Conservation (phyloP, 306 rosid genomes). For the Fagus crenata region DNA sequence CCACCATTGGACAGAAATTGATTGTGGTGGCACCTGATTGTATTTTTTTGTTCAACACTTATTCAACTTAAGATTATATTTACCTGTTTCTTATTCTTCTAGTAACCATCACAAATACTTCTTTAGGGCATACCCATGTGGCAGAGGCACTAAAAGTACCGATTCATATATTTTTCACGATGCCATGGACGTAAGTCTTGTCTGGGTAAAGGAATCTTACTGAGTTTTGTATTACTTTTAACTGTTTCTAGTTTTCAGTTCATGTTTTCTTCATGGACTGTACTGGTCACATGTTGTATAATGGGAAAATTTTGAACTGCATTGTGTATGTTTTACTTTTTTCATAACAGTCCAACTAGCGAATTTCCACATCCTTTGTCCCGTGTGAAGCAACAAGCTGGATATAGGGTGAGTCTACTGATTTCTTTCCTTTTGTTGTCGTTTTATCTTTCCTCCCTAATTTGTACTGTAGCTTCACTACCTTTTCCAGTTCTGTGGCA, state of each 20-base stretch:
- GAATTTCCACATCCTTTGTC: constrained; percentile 99
- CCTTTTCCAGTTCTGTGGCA: constrained; percentile 14
- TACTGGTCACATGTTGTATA: constrained; percentile 12
- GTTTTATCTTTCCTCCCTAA: constrained; percentile 1
- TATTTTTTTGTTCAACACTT: constrained; percentile 14
- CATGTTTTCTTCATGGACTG: constrained; percentile 22
- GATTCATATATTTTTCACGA: constrained; percentile 92
- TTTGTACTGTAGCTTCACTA: neutral
- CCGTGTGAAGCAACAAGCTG: constrained; percentile 94
- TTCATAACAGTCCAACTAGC: constrained; percentile 80
- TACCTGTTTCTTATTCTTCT: constrained; percentile 9
- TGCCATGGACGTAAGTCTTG: constrained; percentile 99
- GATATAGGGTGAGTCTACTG: constrained; percentile 70
- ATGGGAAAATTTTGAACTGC: constrained; percentile 28
- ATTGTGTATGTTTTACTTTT: constrained; percentile 27
- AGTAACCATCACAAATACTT: constrained; percentile 36
- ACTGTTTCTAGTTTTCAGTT: constrained; percentile 21
- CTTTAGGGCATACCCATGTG: constrained; percentile 92
- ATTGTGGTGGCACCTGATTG: constrained; percentile 4
- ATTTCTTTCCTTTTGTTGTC: constrained; percentile 18
- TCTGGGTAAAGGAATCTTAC: constrained; percentile 43
- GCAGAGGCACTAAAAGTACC: constrained; percentile 96
- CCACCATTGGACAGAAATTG: neutral
- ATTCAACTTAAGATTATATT: constrained; percentile 13
- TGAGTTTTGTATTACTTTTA: constrained; percentile 9